Evolutionary conservation across 2,329 filamentous ascomycete genomes (phyloP).

Genomic region (Talaromyces piceae): DNA sequence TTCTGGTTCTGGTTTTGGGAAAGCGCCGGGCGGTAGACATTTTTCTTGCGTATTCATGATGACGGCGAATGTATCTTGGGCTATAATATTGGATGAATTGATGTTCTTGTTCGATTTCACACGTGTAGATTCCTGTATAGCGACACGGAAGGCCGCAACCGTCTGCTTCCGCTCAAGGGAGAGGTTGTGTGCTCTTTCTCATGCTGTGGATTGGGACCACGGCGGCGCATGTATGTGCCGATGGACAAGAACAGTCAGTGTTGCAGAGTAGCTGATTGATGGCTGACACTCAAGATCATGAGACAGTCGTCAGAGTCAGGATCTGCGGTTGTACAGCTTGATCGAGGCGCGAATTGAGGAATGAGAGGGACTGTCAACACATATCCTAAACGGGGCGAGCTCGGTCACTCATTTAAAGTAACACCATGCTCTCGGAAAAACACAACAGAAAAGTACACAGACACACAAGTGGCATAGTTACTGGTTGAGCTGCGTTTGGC

Average conservation of each 20-base stretch:
- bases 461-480: not conserved
- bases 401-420: no score
- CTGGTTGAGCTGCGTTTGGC: not conserved
- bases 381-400: not conserved
- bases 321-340: no score
- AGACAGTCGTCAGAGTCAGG: no score
- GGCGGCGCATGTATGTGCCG: not conserved
- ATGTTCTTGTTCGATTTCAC: no score
- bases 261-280: no score
- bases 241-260: not conserved
- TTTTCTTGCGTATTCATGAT: not conserved
- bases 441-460: not conserved
- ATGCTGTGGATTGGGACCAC: not conserved
- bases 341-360: not conserved
- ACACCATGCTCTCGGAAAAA: not conserved
- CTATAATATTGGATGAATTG: no score
- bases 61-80: not conserved
- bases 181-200: not conserved
- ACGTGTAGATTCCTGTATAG: not conserved
- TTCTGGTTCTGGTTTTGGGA: not conserved
- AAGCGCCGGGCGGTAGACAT: not conserved
- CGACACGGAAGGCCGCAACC: not conserved
- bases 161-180: not conserved
- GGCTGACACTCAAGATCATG: no score
- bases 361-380: not conserved